Percentiles rank a stretch among this genome's conserved stretches.
Evolutionary conservation across 208 protist species (phyloP).

Genomic region (Spongospora subterranea): DNA sequence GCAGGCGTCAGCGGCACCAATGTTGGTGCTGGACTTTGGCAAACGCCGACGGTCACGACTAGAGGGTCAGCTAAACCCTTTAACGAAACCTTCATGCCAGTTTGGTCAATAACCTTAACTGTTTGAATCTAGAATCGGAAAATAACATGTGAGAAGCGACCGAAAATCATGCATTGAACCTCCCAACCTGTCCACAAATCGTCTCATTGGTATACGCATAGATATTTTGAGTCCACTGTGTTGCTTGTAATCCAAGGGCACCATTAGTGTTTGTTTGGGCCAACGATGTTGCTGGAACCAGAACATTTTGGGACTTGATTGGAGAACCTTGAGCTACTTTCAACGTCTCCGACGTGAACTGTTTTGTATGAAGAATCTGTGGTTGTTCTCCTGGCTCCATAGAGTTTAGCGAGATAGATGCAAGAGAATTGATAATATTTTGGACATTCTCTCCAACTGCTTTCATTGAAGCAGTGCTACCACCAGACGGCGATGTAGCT

Average conservation of each 20-base stretch:
- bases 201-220: constrained; percentile 37
- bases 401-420: neutral
- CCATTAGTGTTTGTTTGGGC: neutral
- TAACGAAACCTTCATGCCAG: neutral
- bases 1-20: neutral
- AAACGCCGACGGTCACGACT: neutral
- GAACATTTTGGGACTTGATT: neutral
- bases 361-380: neutral
- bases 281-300: neutral
- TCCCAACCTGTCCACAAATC: neutral
- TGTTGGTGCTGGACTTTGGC: neutral
- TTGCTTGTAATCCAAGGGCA: neutral
- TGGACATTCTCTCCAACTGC: constrained; percentile 1
- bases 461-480: neutral
- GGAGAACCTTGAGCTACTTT: neutral
- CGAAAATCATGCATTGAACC: neutral
- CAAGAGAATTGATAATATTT: neutral
- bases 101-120: neutral
- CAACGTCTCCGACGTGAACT: neutral
- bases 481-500: neutral
- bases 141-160: too few relatives aligned
- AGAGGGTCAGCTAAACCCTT: neutral
- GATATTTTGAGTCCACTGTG: neutral
- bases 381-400: constrained; percentile 20
- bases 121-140: neutral